Evolutionary conservation across 495 filamentous ascomycete genomes (phyloP), one percentile per base, ranked within the genome.

Genomic region (Penicillium fimorum): DNA sequence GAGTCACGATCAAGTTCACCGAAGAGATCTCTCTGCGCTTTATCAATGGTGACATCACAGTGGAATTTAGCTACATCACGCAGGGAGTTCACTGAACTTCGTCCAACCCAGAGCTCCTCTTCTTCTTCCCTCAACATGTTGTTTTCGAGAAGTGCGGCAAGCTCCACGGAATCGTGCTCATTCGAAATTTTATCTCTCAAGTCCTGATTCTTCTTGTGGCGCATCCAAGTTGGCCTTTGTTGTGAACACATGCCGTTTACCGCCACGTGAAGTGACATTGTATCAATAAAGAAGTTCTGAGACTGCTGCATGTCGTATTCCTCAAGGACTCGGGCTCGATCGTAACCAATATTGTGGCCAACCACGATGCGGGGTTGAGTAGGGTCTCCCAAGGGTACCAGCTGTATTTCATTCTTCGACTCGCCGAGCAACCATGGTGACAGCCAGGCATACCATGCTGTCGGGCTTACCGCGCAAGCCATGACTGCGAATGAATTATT

Each of bases 221-320:
- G 94, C 86, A 96, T 89, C 94, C 94, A 99, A 1, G 90, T 94
- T 9, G 94, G 94, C 48, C 94, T 82, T 70, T 99, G 94, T 52
- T 88, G 88, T 10, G 94, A 97, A 67, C 94, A 99, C 94, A 99
- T 99, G 30, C 94, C 94, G 64, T 99, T 99, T 9, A 96, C 92
- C 12, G 94, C 94, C 8, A 97, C 92, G 67, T 99, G 94, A 48
- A 99, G 78, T 9, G 92, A 96, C 94, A 99, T 99, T 3, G 94
- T 99, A 75, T 99, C 94, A 25, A 99, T 69, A 64, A 96, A 99
- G 41, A 83, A 90, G 60, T 90, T 97, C 49, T 83, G 84, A 24
- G 90, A 84, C 67, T 96, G 92, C 48, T 80, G 71, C 38, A 97
- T 67, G 62, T 86, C 79, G 67, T 99, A 99, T 69, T 99, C 94